Evolutionary conservation across 345 rosid species (phyloP).

Genomic region (Boechera stricta): DNA sequence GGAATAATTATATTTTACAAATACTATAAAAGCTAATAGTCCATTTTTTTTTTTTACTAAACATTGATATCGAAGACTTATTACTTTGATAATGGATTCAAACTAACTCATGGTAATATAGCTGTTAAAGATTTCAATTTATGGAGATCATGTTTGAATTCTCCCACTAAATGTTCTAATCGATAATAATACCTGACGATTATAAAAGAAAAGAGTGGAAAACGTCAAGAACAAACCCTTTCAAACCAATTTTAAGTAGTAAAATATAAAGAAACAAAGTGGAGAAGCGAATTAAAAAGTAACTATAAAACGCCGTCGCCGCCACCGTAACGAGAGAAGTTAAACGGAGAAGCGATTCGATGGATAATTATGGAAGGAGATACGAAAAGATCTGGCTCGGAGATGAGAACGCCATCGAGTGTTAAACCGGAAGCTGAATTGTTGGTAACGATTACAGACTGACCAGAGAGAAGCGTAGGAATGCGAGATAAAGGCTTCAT

Average conservation of each 20-base stretch:
- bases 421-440: conserved; percentile 27
- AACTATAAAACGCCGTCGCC: neutral
- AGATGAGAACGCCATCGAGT: conserved; percentile 30
- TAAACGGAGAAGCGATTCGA: conserved; percentile 39
- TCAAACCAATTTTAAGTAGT: neutral
- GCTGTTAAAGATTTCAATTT: too few relatives aligned
- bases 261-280: neutral
- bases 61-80: too few relatives aligned
- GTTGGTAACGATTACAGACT: conserved; percentile 35
- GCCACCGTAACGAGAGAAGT: conserved; percentile 39
- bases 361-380: conserved; percentile 39
- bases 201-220: neutral
- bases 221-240: neutral
- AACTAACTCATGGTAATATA: too few relatives aligned
- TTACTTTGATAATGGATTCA: too few relatives aligned
- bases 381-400: conserved; percentile 41
- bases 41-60: too few relatives aligned
- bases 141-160: too few relatives aligned
- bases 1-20: too few relatives aligned
- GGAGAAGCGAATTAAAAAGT: neutral
- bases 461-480: conserved; percentile 37
- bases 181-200: too few relatives aligned
- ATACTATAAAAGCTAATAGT: too few relatives aligned
- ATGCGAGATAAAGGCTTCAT: conserved; percentile 31
- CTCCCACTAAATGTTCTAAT: too few relatives aligned